A percentile compares a stretch with the other conserved stretches of the same genome.
These are phyloP conservation scores for Leccinellum rugosiceps DNA, from an alignment of 768 basidiomycete genomes.

Conservation along the genomic window DNA sequence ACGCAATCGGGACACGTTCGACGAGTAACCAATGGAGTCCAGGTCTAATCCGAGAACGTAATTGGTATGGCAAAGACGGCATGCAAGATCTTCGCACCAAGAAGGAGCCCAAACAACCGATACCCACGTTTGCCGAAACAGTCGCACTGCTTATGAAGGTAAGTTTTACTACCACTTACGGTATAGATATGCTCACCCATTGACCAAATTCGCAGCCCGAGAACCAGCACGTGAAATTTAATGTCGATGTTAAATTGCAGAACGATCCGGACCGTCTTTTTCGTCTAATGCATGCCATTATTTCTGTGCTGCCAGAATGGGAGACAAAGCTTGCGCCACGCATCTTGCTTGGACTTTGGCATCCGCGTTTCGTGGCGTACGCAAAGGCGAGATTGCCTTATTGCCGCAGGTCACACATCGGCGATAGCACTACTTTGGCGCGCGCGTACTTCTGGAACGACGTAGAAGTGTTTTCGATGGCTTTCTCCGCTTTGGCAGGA, in stretches of 20 bases:
- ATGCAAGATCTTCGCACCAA: constrained; percentile 78
- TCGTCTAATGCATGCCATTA: constrained; percentile 65
- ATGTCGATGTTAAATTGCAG: constrained; percentile 92
- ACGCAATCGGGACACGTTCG: constrained; percentile 22
- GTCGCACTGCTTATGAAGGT: constrained; percentile 77
- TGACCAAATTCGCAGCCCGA: constrained; percentile 48
- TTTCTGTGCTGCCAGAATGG: constrained; percentile 66
- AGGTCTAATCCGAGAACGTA: constrained; percentile 68
- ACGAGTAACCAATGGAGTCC: constrained; percentile 20
- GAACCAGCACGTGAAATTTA: constrained; percentile 71
- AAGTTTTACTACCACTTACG: constrained; percentile 22
- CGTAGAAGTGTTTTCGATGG: constrained; percentile 84
- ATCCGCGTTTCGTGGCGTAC: constrained; percentile 80
- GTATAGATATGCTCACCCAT: constrained; percentile 5
- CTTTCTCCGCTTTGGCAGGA: constrained; percentile 68
- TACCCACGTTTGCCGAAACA: constrained; percentile 89
- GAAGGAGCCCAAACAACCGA: constrained; percentile 78
- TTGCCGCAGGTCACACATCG: constrained; percentile 84
- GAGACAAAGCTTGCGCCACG: constrained; percentile 75
- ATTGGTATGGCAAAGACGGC: constrained; percentile 67
- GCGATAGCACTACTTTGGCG: constrained; percentile 65
- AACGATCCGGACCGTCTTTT: constrained; percentile 90
- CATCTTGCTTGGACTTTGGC: constrained; percentile 82
- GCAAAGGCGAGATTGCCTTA: constrained; percentile 79
- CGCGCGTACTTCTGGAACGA: constrained; percentile 87